phyloP scores from a whole-genome alignment of 805 yeast species.

The Yarrowia porcina region DNA sequence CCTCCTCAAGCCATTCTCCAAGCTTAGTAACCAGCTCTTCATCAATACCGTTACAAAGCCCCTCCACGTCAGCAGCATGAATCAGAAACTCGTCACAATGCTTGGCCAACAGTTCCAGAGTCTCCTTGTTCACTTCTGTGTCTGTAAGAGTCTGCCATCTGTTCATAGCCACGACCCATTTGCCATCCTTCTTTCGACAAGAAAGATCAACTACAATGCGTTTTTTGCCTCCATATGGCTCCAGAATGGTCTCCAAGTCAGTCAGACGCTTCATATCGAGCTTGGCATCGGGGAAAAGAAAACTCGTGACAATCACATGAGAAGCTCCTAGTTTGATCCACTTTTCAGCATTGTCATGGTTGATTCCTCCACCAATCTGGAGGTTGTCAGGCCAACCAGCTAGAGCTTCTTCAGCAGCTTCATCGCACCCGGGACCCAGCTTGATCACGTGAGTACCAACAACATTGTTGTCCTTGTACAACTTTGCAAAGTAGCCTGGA shows the following conservation, averaged over 20 bases:
- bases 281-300: constrained; percentile 70
- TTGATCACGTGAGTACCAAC: constrained; percentile 90
- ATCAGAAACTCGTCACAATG: constrained; percentile 85
- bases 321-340: constrained; percentile 81
- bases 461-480: constrained; percentile 60
- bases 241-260: constrained; percentile 48
- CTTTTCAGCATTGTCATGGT: constrained; percentile 59
- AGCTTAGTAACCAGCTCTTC: constrained; percentile 65
- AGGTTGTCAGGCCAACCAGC: constrained; percentile 65
- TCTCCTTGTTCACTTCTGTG: constrained; percentile 51
- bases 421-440: constrained; percentile 78
- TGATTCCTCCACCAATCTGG: constrained; percentile 95
- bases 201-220: constrained; percentile 84
- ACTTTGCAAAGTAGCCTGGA: constrained; percentile 66
- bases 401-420: constrained; percentile 76
- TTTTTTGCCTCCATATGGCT: constrained; percentile 46
- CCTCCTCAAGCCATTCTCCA: constrained; percentile 66
- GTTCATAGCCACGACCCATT: constrained; percentile 96
- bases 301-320: constrained; percentile 88
- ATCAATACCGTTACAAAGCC: constrained; percentile 90
- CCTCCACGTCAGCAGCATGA: constrained; percentile 99
- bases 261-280: constrained; percentile 52
- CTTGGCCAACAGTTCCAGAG: constrained; percentile 51
- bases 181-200: constrained; percentile 55
- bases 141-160: constrained; percentile 92